Percentiles rank a stretch among this genome's conserved stretches.
Conservation (phyloP, 345 rosid genomes). For the Iberis pinnata region DNA sequence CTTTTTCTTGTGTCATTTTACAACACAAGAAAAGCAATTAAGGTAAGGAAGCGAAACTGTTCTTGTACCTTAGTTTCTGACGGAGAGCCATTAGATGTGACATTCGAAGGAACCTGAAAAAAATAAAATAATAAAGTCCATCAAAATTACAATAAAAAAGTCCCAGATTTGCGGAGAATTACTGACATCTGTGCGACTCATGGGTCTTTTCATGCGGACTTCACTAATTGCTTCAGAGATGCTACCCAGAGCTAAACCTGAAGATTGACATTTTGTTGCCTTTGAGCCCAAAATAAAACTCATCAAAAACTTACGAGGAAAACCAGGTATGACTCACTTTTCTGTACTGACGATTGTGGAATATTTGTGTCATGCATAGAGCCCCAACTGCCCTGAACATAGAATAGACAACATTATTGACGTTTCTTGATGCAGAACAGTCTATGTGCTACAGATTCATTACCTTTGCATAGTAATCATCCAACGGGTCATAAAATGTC, state of each 20-base stretch:
- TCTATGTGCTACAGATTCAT: constrained; percentile 1
- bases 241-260: constrained; percentile 45
- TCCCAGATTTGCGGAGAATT: constrained; percentile 3
- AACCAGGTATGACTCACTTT: constrained; percentile 8
- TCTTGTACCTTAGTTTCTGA: constrained; percentile 48
- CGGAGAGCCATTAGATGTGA: constrained; percentile 37
- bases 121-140: background rate
- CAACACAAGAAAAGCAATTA: background rate
- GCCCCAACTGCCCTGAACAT: constrained; percentile 65
- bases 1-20: background rate
- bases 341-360: constrained; percentile 44
- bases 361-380: constrained; percentile 37
- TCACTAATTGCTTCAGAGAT: constrained; percentile 47
- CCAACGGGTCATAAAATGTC: constrained; percentile 45
- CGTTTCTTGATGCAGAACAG: background rate
- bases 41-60: background rate
- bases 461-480: constrained; percentile 81
- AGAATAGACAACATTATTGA: constrained; percentile 28
- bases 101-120: constrained; percentile 65
- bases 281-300: background rate
- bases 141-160: no score
- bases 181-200: constrained; percentile 87
- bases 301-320: background rate
- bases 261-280: constrained; percentile 7
- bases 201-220: constrained; percentile 72